Base-by-base conservation (phyloP, 805 yeast genomes). In the Phaffomyces opuntiae region DNA sequence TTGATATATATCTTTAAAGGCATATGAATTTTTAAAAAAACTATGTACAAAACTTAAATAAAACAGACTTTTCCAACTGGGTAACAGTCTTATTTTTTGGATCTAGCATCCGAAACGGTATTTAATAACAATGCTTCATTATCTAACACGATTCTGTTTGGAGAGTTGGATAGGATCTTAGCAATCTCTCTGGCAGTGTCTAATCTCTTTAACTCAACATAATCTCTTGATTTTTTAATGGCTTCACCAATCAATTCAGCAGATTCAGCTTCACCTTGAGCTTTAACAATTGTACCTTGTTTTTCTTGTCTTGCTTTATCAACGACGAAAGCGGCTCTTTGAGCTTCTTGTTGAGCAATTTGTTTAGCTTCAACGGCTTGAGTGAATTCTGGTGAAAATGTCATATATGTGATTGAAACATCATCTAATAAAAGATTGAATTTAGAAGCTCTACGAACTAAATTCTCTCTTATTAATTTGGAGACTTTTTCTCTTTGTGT, bases 201-300 rank as follows among this genome's bases (percentile, higher is more conserved):
- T 64, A 93, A 78, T 69, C 97, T 83, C 74, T 91, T 93, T 68
- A 93, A 78, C 66, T 93, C 99, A 42, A 93, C 96, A 65, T 93
- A 93, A 65, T 91, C 99, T 67, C 78, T 86, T 24, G 95, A 86
- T 68, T 91, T 93, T 74, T 91, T 93, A 67, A 93, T 91, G 45
- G 99, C 98, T 54, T 93, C 99, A 80, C 99, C 99, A 70, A 93
- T 89, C 71, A 93, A 81, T 67, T 90, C 95, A 32, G 99, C 99
- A 44, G 96, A 86, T 64, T 87, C 81, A 53, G 99, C 99, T 70
- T 93, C 99, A 80, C 99, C 99, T 66, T 88, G 87, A 12, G 99
- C 98, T 67, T 85, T 88, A 47, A 93, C 97, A 52, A 93, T 95
- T 72, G 88, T 75, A 63, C 95, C 95, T 69, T 93, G 98, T 66